Evolutionary conservation across 352 stramenopile species (phyloP).

Genomic region (Pythium aquatile): DNA sequence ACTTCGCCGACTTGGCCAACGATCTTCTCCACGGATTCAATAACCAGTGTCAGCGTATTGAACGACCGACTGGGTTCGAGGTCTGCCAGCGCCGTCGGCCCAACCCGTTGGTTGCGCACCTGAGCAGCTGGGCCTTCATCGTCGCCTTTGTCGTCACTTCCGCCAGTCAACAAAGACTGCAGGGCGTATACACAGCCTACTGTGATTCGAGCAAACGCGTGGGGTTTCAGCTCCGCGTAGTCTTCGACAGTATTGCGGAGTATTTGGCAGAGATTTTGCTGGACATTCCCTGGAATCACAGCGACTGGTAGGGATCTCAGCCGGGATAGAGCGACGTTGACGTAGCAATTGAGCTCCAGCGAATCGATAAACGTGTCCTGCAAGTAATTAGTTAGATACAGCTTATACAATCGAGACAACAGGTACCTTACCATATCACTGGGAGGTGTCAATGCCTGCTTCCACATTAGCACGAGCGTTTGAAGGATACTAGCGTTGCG

Average conservation of each 20-base stretch:
- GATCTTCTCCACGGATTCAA: constrained; percentile 2
- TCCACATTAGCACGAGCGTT: constrained; percentile 25
- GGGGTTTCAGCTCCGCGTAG: constrained; percentile 18
- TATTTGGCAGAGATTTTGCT: constrained; percentile 25
- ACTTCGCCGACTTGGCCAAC: background rate
- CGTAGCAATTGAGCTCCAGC: constrained; percentile 36
- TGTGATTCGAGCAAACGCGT: constrained; percentile 30
- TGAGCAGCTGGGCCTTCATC: background rate
- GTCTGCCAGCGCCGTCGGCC: background rate
- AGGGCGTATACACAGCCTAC: constrained; percentile 35
- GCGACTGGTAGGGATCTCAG: constrained; percentile 13
- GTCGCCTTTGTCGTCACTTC: background rate
- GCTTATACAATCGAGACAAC: background rate
- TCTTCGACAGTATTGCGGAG: constrained; percentile 32
- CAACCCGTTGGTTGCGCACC: background rate
- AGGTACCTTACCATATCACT: constrained; percentile 24
- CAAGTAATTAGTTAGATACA: constrained; percentile 3
- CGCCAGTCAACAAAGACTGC: constrained; percentile 13
- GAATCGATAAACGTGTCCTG: constrained; percentile 38
- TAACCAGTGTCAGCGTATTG: background rate
- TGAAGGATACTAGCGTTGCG: constrained; percentile 20
- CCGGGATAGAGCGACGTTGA: constrained; percentile 32
- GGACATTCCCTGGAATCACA: constrained; percentile 21
- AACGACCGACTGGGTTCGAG: background rate
- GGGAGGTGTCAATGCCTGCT: constrained; percentile 21